phyloP scores from a whole-genome alignment of 2,329 filamentous ascomycete genomes.

The Ophiosphaerella narmari region DNA sequence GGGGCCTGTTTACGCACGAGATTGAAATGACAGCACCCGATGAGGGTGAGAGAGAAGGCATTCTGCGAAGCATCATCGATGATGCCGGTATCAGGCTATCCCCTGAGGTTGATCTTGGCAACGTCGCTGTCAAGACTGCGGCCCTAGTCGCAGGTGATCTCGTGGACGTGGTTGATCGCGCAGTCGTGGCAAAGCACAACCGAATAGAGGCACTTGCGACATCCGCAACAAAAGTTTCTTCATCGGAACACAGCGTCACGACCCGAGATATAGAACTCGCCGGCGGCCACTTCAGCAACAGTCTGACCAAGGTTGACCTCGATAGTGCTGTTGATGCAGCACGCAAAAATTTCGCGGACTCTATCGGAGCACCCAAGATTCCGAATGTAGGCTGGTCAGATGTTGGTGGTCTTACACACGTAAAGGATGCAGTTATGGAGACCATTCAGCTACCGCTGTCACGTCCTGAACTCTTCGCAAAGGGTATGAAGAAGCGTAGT shows the following conservation, averaged over 20 bases:
- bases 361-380: conserved; percentile 96
- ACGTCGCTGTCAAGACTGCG: conserved; percentile 91
- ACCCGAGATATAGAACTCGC: conserved; percentile 85
- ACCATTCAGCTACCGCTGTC: conserved; percentile 94
- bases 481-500: conserved; percentile 97
- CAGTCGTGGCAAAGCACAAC: conserved; percentile 73
- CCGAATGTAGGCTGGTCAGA: conserved; percentile 97
- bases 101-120: conserved; percentile 79
- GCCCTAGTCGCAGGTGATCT: conserved; percentile 93
- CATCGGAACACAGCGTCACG: conserved; percentile 55
- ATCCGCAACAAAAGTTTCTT: conserved; percentile 46
- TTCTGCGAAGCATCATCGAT: conserved; percentile 77
- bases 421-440: conserved; percentile 96
- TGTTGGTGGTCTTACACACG: conserved; percentile 88
- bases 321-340: conserved; percentile 93
- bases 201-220: conserved; percentile 75
- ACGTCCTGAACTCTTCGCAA: conserved; percentile 89
- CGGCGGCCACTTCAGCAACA: conserved; percentile 77
- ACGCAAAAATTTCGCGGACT: conserved; percentile 96
- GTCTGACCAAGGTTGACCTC: conserved; percentile 82
- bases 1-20: conserved; percentile 93
- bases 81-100: conserved; percentile 78
- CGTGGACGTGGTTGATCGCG: conserved; percentile 91
- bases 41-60: conserved; percentile 87
- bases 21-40: conserved; percentile 92